A percentile compares a stretch with the other conserved stretches of the same genome.
phyloP scores from a whole-genome alignment of 495 filamentous ascomycete species.

The Cladorrhinum samala region DNA sequence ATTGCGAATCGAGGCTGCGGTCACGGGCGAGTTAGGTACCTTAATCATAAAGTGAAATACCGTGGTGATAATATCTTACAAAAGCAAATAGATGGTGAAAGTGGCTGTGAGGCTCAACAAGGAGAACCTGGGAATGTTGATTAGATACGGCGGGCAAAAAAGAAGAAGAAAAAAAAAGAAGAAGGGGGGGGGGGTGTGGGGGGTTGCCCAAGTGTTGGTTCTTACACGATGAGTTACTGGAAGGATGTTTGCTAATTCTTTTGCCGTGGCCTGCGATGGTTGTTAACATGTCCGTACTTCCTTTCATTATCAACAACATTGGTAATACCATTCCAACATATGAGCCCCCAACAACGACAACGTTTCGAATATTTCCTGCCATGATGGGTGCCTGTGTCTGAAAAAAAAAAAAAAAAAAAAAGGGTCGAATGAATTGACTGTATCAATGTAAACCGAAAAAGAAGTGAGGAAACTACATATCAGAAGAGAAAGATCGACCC shows the following conservation, averaged over 20 bases:
- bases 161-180: background rate
- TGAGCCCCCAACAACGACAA: constrained; percentile 25
- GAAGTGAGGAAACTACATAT: no score
- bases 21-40: background rate
- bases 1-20: constrained; percentile 46
- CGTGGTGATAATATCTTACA: constrained; percentile 25
- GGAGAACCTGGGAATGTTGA: constrained; percentile 32
- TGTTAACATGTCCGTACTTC: background rate
- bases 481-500: no score
- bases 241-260: constrained; percentile 21
- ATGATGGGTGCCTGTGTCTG: background rate
- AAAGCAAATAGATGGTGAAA: constrained; percentile 52
- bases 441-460: no score
- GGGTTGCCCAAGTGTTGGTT: no score
- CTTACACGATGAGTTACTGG: constrained; percentile 26
- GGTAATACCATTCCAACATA: constrained; percentile 21
- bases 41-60: background rate
- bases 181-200: no score
- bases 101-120: constrained; percentile 47
- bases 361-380: constrained; percentile 13
- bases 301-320: background rate
- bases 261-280: constrained; percentile 16
- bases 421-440: background rate
- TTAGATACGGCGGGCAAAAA: background rate
- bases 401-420: background rate